Base-by-base conservation (phyloP, 2,329 filamentous ascomycete genomes). In the Botrytis fragariae region DNA sequence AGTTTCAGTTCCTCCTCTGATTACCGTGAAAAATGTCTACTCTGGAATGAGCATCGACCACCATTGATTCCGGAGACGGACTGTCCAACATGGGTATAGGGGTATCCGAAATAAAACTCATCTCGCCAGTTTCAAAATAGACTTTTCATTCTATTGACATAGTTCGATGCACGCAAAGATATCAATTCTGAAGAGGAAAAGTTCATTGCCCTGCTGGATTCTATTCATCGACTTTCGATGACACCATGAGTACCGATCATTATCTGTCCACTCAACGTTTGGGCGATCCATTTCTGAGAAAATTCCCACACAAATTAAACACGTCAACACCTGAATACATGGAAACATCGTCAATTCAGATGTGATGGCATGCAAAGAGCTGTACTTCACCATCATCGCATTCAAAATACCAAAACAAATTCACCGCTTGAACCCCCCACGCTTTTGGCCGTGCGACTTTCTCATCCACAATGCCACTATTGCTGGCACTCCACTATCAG, bases 401-500 rank as follows among this genome's bases (percentile, higher is more conserved):
- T 25, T 57, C 22, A 18, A 29, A 51, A 71, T 16, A 2, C 45
- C 60, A 35, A 29, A 45, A 57, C 14, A 44, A 51, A 39, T 65
- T 71, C 35, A 65, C 60, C 60, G 69, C 60, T 42, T 48, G 39
- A 54, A 35, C 62, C 64, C 60, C 64, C 64, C 45, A 54, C 45
- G 64, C 64, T 68, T 29, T 54, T n/a, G 64, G 45, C 45, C 35
- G 32, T 54, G 45, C 45, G 45, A 22, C 35, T 29, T 42, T 68
- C 57, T 57, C 64, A 68, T 68, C 45, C 45, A 54, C 44, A 37
- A 29, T 51, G 22, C 44, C 63, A 51, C 32, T 37, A 20, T 37
- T 63, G 20, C 61, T 39, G 39, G 61, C 22, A 54, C 45, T 57
- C 45, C 64, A 68, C 64, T 57, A 68, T 54, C 64, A 68, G 45